These are phyloP conservation scores for Thelephora aurantiotincta DNA, from an alignment of 768 basidiomycete species.

Conservation along the genomic window DNA sequence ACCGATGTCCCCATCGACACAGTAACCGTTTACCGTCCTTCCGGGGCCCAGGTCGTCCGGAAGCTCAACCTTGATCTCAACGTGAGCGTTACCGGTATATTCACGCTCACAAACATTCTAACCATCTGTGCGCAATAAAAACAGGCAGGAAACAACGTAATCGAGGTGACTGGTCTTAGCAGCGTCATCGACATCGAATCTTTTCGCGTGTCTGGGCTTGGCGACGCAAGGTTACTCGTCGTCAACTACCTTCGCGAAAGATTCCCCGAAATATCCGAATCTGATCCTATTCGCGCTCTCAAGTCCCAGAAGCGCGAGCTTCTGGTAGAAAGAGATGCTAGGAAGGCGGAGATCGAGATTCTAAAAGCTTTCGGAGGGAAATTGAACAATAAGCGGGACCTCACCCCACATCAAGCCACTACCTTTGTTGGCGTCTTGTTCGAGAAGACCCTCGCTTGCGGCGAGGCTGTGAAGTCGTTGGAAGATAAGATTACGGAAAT, in stretches of 20 bases:
- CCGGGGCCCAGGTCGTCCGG: background rate
- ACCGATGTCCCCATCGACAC: background rate
- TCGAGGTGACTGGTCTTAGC: background rate
- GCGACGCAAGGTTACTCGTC: background rate
- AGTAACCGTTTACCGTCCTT: background rate
- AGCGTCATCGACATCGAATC: slow-evolving; percentile 36
- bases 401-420: background rate
- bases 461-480: background rate
- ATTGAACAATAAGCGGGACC: background rate
- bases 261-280: background rate
- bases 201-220: slow-evolving; percentile 35
- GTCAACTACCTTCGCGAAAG: background rate
- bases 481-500: background rate
- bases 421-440: background rate
- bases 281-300: background rate
- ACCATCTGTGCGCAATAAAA: background rate
- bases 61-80: background rate
- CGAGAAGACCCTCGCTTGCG: background rate
- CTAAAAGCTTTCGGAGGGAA: background rate
- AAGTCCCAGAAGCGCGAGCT: background rate
- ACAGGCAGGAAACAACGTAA: background rate
- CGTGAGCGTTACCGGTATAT: background rate
- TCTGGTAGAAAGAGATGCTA: background rate
- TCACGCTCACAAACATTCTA: no score
- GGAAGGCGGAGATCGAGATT: background rate